phyloP scores from a whole-genome alignment of 2,329 filamentous ascomycete genomes.

The Talaromyces sp. region DNA sequence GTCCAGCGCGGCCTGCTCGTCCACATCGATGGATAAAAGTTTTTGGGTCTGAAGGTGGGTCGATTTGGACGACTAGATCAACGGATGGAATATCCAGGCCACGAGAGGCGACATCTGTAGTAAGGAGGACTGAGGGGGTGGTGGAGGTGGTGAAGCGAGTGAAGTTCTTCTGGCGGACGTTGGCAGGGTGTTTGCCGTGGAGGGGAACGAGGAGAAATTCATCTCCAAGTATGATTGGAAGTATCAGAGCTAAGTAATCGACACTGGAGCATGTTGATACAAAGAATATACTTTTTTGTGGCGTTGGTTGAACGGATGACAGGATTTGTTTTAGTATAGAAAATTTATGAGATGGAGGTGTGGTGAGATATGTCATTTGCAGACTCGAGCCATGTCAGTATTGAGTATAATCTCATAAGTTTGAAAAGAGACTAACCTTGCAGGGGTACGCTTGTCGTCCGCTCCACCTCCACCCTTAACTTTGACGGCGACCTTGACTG shows the following conservation, averaged over 20 bases:
- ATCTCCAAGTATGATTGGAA: conserved; percentile 71
- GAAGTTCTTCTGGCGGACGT: conserved; percentile 87
- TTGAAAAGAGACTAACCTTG: conserved; percentile 53
- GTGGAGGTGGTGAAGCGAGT: conserved; percentile 74
- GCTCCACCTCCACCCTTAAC: conserved; percentile 76
- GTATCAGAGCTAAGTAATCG: conserved; percentile 85
- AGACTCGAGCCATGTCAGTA: conserved; percentile 54
- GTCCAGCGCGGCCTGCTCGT: conserved; percentile 64
- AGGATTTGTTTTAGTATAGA: conserved; percentile 73
- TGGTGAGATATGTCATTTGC: conserved; percentile 83
- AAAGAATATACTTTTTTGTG: conserved; percentile 87
- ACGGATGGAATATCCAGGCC: conserved; percentile 91
- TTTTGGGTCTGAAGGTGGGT: conserved; percentile 84
- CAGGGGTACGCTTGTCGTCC: conserved; percentile 85
- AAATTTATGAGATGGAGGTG: conserved; percentile 77
- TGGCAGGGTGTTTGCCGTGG: conserved; percentile 88
- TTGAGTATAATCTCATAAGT: not conserved
- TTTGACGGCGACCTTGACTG: conserved; percentile 91
- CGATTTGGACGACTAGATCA: conserved; percentile 86
- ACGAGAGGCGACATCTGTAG: conserved; percentile 87
- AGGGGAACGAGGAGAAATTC: conserved; percentile 74
- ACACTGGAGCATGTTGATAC: conserved; percentile 92
- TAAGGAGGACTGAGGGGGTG: conserved; percentile 78
- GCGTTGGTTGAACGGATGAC: conserved; percentile 67
- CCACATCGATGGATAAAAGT: conserved; percentile 71